These are phyloP conservation scores for Entonaema liquescens DNA, from an alignment of 495 filamentous ascomycete genomes.

Conservation along the genomic window DNA sequence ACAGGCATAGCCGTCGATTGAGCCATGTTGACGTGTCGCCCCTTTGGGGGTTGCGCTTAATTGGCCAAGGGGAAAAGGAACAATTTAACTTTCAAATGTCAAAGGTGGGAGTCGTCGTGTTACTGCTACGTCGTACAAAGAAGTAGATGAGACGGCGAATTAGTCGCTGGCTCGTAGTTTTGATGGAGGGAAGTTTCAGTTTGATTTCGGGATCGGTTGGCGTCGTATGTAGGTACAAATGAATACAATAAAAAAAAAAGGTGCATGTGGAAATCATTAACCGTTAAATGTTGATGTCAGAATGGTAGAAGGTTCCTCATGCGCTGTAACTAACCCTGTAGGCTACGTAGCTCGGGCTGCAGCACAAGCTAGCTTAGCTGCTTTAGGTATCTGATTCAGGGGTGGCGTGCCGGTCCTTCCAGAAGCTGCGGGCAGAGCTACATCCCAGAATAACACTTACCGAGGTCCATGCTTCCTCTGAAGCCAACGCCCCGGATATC, in stretches of 20 bases:
- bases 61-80: conserved; percentile 9
- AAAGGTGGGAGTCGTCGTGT: conserved; percentile 7
- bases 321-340: conserved; percentile 21
- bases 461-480: conserved; percentile 30
- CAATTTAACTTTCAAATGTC: neutral
- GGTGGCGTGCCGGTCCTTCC: conserved; percentile 30
- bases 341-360: conserved; percentile 29
- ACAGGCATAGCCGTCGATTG: conserved; percentile 67
- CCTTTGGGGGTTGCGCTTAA: conserved; percentile 28
- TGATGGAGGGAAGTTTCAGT: neutral
- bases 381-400: conserved; percentile 4
- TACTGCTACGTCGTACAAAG: conserved; percentile 9
- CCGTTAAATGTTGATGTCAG: conserved; percentile 38
- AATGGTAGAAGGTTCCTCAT: conserved; percentile 8
- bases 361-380: conserved; percentile 12
- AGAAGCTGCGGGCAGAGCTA: conserved; percentile 26
- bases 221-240: neutral
- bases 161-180: neutral
- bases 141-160: conserved; percentile 13
- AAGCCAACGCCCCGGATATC: conserved; percentile 35
- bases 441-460: conserved; percentile 27
- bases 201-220: neutral
- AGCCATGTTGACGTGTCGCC: conserved; percentile 38
- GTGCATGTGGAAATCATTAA: neutral
- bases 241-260: no score